Conservation (phyloP, 2,329 filamentous ascomycete genomes). For the Botryosphaeria agaves region DNA sequence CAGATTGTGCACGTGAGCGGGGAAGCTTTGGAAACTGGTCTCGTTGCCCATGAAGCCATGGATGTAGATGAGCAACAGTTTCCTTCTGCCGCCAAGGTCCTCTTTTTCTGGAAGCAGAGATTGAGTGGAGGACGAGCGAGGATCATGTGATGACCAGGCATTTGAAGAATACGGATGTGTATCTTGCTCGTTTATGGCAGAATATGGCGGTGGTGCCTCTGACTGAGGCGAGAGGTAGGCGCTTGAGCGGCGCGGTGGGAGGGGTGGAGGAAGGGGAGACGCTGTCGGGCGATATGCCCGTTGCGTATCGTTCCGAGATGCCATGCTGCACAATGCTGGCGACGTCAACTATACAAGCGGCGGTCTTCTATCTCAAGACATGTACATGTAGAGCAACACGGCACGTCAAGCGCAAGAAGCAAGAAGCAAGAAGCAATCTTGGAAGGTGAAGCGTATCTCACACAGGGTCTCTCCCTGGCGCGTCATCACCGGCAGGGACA, state of each 20-base stretch:
- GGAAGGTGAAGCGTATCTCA: too few species aligned
- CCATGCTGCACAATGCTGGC: too few species aligned
- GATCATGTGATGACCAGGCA: slow-evolving; percentile 15
- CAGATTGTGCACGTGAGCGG: slow-evolving; percentile 67
- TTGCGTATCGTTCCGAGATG: too few species aligned
- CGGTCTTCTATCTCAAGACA: too few species aligned
- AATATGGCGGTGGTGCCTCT: slow-evolving; percentile 8
- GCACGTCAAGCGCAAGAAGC: too few species aligned
- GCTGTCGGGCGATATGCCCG: neutral
- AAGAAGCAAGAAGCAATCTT: too few species aligned
- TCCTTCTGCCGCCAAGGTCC: slow-evolving; percentile 23
- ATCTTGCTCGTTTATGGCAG: slow-evolving; percentile 3
- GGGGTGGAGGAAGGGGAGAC: slow-evolving; percentile 9
- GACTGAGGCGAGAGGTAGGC: slow-evolving; percentile 5
- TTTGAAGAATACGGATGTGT: neutral
- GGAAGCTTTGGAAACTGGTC: slow-evolving; percentile 74
- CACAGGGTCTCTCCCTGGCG: too few species aligned
- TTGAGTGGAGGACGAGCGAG: slow-evolving; percentile 26
- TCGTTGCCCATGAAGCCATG: slow-evolving; percentile 86
- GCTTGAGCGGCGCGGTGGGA: slow-evolving; percentile 13
- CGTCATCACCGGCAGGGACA: too few species aligned
- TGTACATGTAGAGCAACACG: too few species aligned
- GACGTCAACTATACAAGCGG: too few species aligned
- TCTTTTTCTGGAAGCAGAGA: slow-evolving; percentile 22
- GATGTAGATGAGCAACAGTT: slow-evolving; percentile 63